Base-by-base conservation (phyloP, 2,329 filamentous ascomycete genomes). In the Xylariaceae sp. region DNA sequence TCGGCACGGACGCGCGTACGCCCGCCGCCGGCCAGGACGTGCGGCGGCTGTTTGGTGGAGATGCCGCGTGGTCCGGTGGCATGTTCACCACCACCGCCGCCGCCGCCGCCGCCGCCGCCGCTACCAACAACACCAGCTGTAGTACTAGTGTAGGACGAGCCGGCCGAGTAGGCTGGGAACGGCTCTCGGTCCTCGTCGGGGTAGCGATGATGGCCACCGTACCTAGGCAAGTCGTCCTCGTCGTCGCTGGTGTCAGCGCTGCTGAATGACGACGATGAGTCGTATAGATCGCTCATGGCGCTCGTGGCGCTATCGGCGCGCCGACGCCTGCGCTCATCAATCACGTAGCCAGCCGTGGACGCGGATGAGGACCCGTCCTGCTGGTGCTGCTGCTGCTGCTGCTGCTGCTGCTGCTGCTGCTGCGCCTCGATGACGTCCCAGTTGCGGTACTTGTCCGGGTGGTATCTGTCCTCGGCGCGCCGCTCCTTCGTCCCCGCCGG, bases 381-480 rank as follows among this genome's bases (percentile, higher is more conserved):
- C n/a, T n/a, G n/a, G n/a, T n/a, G n/a, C n/a, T n/a, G n/a, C n/a
- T n/a, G n/a, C n/a, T n/a, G n/a, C n/a, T n/a, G n/a, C 21, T 23
- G 36, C n/a, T 34, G 33, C 10, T 35, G 36, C 6, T 47, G 39
- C 11, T 31, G 31, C 16, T 45, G 37, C 12, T 35, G 27, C 18
- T 39, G 44, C 15, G 32, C 42, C 16, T 47, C 43, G 13, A 49
- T 43, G 15, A 55, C 50, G 18, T 50, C 42, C 51, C 50, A 54
- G 27, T 57, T 56, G 11, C 48, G 47, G 29, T 53, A 56, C 37
- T 57, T 55, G 32, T 56, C 50, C 2, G 53, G 53, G 22, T 54
- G 37, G 19, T 55, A 56, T 18, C 38, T 40, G 25, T 55, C 49
- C 11, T 50, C 43, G 13, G 40, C 26, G n/a, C 33, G 36, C 15